These are phyloP conservation scores for Leptographium radiaticola DNA, from an alignment of 2,329 filamentous ascomycete species.

Conservation along the genomic window DNA sequence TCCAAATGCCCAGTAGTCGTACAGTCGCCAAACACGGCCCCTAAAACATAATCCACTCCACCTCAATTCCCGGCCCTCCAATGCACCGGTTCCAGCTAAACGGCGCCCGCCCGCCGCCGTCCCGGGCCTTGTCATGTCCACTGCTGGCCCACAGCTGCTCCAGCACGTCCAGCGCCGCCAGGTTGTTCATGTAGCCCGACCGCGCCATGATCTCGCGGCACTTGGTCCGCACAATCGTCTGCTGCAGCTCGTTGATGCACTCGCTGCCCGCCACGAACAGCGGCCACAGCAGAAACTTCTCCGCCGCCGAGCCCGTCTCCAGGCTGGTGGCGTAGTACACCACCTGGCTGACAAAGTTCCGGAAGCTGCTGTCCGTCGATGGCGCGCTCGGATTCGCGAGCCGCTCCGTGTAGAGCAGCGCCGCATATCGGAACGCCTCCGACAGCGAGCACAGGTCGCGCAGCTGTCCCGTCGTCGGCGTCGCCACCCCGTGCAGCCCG, in stretches of 20 bases:
- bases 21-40: too few species aligned
- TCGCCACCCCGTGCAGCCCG: slow-evolving; percentile 17
- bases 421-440: slow-evolving; percentile 81
- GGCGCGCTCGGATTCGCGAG: slow-evolving; percentile 65
- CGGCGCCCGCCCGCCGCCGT: slow-evolving; percentile 29
- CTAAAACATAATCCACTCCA: slow-evolving; percentile 56
- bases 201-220: slow-evolving; percentile 79
- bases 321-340: slow-evolving; percentile 74
- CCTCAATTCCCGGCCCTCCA: slow-evolving; percentile 40
- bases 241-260: slow-evolving; percentile 69
- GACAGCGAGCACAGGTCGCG: slow-evolving; percentile 71
- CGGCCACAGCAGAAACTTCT: slow-evolving; percentile 90
- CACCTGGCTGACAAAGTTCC: slow-evolving; percentile 69
- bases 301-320: slow-evolving; percentile 54
- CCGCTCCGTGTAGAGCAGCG: slow-evolving; percentile 79
- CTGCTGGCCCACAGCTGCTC: slow-evolving; percentile 62
- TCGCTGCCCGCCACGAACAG: slow-evolving; percentile 84
- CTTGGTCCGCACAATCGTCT: slow-evolving; percentile 63
- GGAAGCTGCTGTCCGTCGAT: slow-evolving; percentile 64
- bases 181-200: slow-evolving; percentile 87
- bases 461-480: slow-evolving; percentile 46
- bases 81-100: slow-evolving; percentile 48
- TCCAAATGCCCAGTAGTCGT: too few species aligned
- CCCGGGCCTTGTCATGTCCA: slow-evolving; percentile 15
- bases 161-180: slow-evolving; percentile 71